These are phyloP conservation scores for Stephanodiscus minutulus DNA, from an alignment of 108 stramenopile genomes.

Conservation along the genomic window DNA sequence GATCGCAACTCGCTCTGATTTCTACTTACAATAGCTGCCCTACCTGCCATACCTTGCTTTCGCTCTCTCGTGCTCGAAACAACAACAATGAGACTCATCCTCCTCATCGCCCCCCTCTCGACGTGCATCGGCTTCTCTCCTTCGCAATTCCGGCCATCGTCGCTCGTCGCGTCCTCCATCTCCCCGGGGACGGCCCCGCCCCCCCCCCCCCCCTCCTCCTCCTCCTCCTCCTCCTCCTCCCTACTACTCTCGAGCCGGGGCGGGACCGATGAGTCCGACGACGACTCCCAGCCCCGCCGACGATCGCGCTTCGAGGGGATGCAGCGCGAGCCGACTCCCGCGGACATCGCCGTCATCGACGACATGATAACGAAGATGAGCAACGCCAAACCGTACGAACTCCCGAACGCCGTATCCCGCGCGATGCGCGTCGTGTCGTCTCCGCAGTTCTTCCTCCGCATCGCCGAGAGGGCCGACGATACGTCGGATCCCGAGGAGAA, in stretches of 20 bases:
- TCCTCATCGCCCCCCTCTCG: conserved; percentile 30
- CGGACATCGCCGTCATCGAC: conserved; percentile 82
- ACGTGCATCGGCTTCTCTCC: conserved; percentile 38
- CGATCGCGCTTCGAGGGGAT: conserved; percentile 78
- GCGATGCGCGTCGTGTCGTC: conserved; percentile 85
- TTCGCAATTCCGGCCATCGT: background rate
- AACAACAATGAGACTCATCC: conserved; percentile 26
- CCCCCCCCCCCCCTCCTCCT: background rate
- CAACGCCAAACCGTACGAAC: conserved; percentile 82
- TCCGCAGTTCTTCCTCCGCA: conserved; percentile 85
- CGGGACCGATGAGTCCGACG: background rate
- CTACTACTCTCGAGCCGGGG: conserved; percentile 28
- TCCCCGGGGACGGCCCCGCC: background rate
- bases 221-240: background rate
- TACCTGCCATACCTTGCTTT: too few relatives aligned
- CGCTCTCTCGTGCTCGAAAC: too few relatives aligned
- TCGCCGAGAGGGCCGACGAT: conserved; percentile 73
- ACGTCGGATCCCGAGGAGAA: conserved; percentile 50
- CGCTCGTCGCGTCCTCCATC: background rate
- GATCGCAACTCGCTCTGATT: too few relatives aligned
- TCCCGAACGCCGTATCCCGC: conserved; percentile 79
- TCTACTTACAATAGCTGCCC: too few relatives aligned
- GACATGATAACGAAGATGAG: conserved; percentile 86
- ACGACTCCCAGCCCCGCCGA: conserved; percentile 47
- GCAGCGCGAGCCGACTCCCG: conserved; percentile 61